A percentile compares a stretch with the other conserved stretches of the same genome.
Evolutionary conservation across 108 stramenopile genomes (phyloP).

Genomic region (Tribonema minus): DNA sequence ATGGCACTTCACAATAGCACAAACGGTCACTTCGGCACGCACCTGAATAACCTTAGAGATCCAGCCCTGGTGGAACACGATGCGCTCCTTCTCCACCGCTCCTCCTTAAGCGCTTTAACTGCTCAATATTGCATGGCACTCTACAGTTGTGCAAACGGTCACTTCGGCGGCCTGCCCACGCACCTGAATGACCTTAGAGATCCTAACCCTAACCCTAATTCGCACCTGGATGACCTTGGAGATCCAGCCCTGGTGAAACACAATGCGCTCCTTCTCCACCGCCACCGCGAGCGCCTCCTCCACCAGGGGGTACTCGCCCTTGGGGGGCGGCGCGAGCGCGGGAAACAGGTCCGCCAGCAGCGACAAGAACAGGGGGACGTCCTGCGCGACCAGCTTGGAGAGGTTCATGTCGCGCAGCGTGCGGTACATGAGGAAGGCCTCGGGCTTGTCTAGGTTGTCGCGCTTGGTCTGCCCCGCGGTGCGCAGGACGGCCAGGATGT

Average conservation of each 20-base stretch:
- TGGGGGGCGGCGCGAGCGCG: slow-evolving; percentile 64
- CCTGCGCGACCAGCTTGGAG: slow-evolving; percentile 69
- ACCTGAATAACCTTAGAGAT: slow-evolving; percentile 70
- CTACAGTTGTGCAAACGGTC: too few species aligned
- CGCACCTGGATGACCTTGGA: slow-evolving; percentile 79
- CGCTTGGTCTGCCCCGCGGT: slow-evolving; percentile 73
- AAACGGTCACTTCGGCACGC: too few species aligned
- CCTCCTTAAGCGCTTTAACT: too few species aligned
- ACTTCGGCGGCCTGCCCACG: too few species aligned
- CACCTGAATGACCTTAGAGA: too few species aligned
- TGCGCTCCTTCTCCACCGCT: slow-evolving; percentile 61
- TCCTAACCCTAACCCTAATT: too few species aligned
- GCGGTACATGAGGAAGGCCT: slow-evolving; percentile 74
- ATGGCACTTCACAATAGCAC: too few species aligned
- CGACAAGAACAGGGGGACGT: slow-evolving; percentile 81
- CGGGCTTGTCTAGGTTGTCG: slow-evolving; percentile 66
- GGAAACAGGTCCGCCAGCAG: slow-evolving; percentile 80
- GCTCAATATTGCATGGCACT: too few species aligned
- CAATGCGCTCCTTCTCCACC: slow-evolving; percentile 61
- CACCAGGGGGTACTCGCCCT: slow-evolving; percentile 72
- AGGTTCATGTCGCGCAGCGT: slow-evolving; percentile 82
- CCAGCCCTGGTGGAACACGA: slow-evolving; percentile 62
- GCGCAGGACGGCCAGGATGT: slow-evolving; percentile 62
- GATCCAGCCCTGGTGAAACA: slow-evolving; percentile 63
- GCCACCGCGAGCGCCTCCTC: slow-evolving; percentile 63